Conservation (phyloP, 805 yeast species). For the Phaffomyces opuntiae region DNA sequence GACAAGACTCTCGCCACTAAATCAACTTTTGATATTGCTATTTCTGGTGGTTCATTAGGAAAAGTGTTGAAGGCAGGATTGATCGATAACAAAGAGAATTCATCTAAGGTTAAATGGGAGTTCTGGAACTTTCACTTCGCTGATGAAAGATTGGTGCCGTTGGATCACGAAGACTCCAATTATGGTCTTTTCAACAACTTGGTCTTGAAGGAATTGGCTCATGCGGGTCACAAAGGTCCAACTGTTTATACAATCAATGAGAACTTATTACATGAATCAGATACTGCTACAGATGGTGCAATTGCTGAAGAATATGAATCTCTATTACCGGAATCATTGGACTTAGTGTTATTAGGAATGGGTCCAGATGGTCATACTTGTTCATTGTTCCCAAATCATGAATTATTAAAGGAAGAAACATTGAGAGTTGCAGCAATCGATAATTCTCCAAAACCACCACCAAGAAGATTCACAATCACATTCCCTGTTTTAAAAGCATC, state of each 20-base stretch:
- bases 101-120: conserved; percentile 49
- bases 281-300: conserved; percentile 37
- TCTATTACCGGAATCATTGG: conserved; percentile 47
- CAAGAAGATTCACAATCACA: conserved; percentile 85
- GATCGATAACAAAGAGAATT: conserved; percentile 44
- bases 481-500: conserved; percentile 57
- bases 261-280: conserved; percentile 47
- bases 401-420: conserved; percentile 47
- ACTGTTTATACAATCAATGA: conserved; percentile 62
- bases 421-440: conserved; percentile 54
- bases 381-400: conserved; percentile 84
- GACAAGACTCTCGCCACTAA: conserved; percentile 43
- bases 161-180: conserved; percentile 78
- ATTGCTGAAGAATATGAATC: conserved; percentile 61
- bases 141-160: conserved; percentile 86
- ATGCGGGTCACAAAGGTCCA: conserved; percentile 38
- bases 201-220: conserved; percentile 31
- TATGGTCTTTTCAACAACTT: conserved; percentile 67
- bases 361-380: conserved; percentile 98
- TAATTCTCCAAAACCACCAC: conserved; percentile 92
- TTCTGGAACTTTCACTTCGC: conserved; percentile 81
- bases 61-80: conserved; percentile 59
- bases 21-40: conserved; percentile 60
- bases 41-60: conserved; percentile 89
- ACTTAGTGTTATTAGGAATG: conserved; percentile 75